These are phyloP conservation scores for Phialophora expanda DNA, from an alignment of 2,329 filamentous ascomycete genomes.

Conservation along the genomic window DNA sequence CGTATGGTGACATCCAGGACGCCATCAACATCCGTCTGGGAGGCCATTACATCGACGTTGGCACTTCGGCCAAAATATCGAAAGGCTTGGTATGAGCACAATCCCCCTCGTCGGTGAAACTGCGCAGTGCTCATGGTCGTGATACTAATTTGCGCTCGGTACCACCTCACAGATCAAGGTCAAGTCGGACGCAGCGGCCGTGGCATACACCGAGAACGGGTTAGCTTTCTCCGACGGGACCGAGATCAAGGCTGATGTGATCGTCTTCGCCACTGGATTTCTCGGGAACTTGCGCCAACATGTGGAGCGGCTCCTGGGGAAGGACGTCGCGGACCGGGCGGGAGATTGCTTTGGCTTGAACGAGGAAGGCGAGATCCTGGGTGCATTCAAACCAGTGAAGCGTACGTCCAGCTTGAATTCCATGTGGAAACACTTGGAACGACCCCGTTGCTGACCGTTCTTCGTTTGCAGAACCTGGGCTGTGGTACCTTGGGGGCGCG, in stretches of 20 bases:
- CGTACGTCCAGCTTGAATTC: slow-evolving; percentile 41
- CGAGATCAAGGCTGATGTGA: slow-evolving; percentile 51
- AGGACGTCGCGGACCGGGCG: slow-evolving; percentile 48
- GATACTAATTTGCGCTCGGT: too few relatives aligned
- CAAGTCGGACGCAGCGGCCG: slow-evolving; percentile 47
- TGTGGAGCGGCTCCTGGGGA: slow-evolving; percentile 46
- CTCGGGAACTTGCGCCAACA: slow-evolving; percentile 49
- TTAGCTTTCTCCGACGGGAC: slow-evolving; percentile 52
- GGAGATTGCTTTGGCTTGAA: slow-evolving; percentile 54
- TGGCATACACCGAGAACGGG: slow-evolving; percentile 47
- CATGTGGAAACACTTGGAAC: neutral
- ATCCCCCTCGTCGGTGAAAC: neutral
- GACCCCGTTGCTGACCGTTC: neutral
- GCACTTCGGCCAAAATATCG: slow-evolving; percentile 50
- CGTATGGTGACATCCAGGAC: slow-evolving; percentile 45
- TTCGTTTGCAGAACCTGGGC: slow-evolving; percentile 35
- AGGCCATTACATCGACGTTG: slow-evolving; percentile 57
- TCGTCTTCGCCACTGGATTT: slow-evolving; percentile 56
- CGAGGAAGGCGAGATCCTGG: slow-evolving; percentile 54
- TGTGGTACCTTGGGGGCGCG: slow-evolving; percentile 55
- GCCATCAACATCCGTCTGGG: slow-evolving; percentile 52
- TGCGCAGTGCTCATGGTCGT: too few relatives aligned
- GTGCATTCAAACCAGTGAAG: slow-evolving; percentile 48
- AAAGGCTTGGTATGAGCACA: slow-evolving; percentile 41
- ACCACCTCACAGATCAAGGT: slow-evolving; percentile 46